Conservation (phyloP, 495 filamentous ascomycete genomes). For the Mytilinidion resinicola region DNA sequence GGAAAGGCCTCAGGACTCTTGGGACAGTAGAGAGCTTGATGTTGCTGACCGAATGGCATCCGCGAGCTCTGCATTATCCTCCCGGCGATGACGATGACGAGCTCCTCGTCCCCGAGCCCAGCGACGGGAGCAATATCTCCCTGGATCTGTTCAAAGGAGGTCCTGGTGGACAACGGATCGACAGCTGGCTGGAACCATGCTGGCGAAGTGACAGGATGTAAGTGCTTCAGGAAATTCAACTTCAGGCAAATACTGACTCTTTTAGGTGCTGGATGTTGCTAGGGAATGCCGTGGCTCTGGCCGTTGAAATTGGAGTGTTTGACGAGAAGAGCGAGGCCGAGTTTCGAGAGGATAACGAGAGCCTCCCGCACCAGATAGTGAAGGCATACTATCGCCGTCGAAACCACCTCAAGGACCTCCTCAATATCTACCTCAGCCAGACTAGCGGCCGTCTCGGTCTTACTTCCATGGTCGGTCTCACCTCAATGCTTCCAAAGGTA, state of each 20-base stretch:
- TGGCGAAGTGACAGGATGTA: slow-evolving; percentile 89
- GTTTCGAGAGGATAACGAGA: slow-evolving; percentile 27
- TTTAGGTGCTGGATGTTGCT: slow-evolving; percentile 82
- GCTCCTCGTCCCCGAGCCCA: slow-evolving; percentile 41
- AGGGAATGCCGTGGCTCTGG: slow-evolving; percentile 79
- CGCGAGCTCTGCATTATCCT: slow-evolving; percentile 88
- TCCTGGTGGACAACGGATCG: slow-evolving; percentile 61
- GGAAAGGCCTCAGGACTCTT: slow-evolving; percentile 77
- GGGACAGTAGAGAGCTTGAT: slow-evolving; percentile 91
- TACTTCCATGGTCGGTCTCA: slow-evolving; percentile 90
- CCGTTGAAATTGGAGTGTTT: slow-evolving; percentile 89
- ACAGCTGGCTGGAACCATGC: slow-evolving; percentile 93
- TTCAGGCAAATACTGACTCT: background rate
- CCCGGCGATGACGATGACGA: slow-evolving; percentile 73
- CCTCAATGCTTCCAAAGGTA: slow-evolving; percentile 73
- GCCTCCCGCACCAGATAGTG: slow-evolving; percentile 42
- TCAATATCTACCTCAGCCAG: slow-evolving; percentile 85
- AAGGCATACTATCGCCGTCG: slow-evolving; percentile 72
- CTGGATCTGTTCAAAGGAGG: slow-evolving; percentile 35
- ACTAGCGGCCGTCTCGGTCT: slow-evolving; percentile 86
- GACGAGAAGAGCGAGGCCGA: slow-evolving; percentile 63
- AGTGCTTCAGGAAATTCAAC: background rate
- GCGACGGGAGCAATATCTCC: background rate
- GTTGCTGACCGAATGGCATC: slow-evolving; percentile 96
- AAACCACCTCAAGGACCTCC: slow-evolving; percentile 71